Conservation (phyloP, 768 basidiomycete genomes). For the Gyrodon lividus region DNA sequence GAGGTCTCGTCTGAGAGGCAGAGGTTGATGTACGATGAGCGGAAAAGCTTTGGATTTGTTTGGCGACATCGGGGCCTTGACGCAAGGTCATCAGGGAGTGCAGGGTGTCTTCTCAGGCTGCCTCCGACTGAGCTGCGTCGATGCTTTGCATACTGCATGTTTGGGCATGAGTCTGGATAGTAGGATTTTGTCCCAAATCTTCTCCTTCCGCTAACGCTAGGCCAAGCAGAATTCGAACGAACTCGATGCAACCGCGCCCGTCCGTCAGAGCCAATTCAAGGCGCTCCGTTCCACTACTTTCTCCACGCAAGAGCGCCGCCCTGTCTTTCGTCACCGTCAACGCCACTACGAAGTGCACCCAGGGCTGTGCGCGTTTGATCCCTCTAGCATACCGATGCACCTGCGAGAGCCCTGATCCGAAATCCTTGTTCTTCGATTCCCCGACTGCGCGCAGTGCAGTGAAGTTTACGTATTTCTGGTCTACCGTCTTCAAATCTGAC, state of each 20-base stretch:
- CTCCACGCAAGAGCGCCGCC: conserved; percentile 6
- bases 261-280: conserved; percentile 2
- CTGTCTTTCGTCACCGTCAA: conserved; percentile 3
- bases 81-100: no score
- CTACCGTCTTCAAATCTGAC: neutral
- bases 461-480: conserved; percentile 8
- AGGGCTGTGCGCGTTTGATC: conserved; percentile 3
- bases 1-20: no score
- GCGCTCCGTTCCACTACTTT: conserved; percentile 11
- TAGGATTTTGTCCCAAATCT: neutral
- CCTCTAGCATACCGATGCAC: conserved; percentile 5
- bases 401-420: neutral
- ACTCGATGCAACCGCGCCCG: conserved; percentile 9
- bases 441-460: conserved; percentile 8
- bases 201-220: conserved; percentile 6
- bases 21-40: no score
- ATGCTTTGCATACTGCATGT: no score
- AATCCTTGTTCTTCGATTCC: conserved; percentile 5
- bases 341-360: conserved; percentile 9
- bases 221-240: conserved; percentile 15
- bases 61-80: no score
- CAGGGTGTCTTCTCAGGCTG: no score
- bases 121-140: no score
- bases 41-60: no score
- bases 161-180: no score